A percentile compares a stretch with the other conserved stretches of the same genome.
phyloP scores from a whole-genome alignment of 108 stramenopile genomes.

The Pseudonitzschia multistriata region DNA sequence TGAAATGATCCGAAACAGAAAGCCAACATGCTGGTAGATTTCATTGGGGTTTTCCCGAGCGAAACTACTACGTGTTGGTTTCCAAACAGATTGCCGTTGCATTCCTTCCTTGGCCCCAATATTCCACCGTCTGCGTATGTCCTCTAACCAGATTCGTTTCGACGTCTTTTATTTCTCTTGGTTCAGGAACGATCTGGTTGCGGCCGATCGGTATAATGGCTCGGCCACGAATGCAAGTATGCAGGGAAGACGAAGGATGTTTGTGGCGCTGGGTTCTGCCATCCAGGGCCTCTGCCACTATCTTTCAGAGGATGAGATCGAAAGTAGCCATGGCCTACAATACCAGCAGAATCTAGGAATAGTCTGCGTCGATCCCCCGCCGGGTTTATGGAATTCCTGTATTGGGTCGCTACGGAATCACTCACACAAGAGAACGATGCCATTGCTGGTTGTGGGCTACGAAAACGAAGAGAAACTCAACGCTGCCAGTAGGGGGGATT shows the following conservation, averaged over 20 bases:
- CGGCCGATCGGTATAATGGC: background rate
- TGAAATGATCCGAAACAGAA: background rate
- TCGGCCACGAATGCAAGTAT: no score
- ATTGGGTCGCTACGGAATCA: background rate
- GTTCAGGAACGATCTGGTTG: background rate
- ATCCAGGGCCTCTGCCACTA: background rate
- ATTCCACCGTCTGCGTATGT: background rate
- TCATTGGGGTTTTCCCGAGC: background rate
- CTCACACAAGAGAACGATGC: background rate
- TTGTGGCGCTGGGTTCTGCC: conserved; percentile 1
- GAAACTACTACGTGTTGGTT: no score
- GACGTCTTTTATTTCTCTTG: background rate
- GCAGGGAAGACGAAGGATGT: background rate
- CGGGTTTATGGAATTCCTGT: background rate
- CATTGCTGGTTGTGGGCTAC: background rate
- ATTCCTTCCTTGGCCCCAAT: background rate
- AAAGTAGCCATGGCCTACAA: background rate
- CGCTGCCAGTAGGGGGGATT: background rate
- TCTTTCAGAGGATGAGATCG: background rate
- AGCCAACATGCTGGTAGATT: background rate
- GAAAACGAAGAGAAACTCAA: background rate
- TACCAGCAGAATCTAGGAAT: background rate
- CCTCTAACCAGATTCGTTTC: background rate
- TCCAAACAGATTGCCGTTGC: background rate
- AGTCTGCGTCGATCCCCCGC: conserved; percentile 10